Evolutionary conservation across 306 rosid species (phyloP), one percentile per base, ranked within the genome.

Genomic region (Purshia tridentata): DNA sequence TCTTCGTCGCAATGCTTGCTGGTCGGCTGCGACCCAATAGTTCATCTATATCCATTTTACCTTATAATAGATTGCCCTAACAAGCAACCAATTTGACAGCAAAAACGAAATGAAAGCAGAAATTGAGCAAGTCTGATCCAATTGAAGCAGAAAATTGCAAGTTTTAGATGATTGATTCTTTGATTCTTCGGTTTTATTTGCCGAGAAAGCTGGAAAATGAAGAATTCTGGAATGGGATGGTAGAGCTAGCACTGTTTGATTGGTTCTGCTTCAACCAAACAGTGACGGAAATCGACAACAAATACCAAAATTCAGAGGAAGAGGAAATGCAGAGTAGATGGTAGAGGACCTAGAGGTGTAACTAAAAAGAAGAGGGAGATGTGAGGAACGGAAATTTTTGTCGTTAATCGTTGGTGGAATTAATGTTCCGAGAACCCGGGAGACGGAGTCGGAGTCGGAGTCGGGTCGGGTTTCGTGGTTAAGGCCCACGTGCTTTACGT

Each of bases 11-110:
- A 41, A 85, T 69, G 60, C 57, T 82, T 46, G 35, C 70, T 0
- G 91, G 84, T 63, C 54, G 79, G 10, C 22, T 78, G 9, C 74
- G 77, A 70, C 90, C 97, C 7, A 91, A 82, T 18, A 91, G 65
- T 5, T 80, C 83, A 63, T 89, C 90, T 40, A 87, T 60, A 66
- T 87, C 96, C 97, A 93, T 90, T 71, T 66, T 46, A 20, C 29
- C 9, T 44, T 83, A 86, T 76, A 46, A 73, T 10, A 71, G 7
- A 29, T 35, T 58, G n/a, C 15, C 11, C 41, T 2, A 0, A 37
- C 41, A 0, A 37, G 5, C 10, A 12, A 58, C 64, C 18, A 58
- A 35, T 58, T 35, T 35, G 35, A 29, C 35, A 29, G 35, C 35
- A 29, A 29, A 29, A 29, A 29, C 35, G 35, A 29, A 29, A 50